Conservation (phyloP, 2,329 filamentous ascomycete genomes). For the Fusarium sp. region DNA sequence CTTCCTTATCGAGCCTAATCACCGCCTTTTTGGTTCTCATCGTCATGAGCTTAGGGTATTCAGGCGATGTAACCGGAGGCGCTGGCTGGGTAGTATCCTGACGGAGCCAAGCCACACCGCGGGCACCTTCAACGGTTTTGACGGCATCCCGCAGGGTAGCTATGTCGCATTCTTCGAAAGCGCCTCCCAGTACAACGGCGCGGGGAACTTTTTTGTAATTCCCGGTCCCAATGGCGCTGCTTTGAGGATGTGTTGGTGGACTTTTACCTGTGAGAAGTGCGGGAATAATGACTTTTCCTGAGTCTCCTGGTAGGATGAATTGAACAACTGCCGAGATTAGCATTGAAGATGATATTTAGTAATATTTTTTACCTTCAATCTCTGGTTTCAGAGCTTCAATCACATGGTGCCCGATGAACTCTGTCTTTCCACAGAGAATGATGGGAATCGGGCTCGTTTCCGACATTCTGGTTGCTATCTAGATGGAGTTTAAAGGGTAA, state of each 20-base stretch:
- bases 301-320: slow-evolving; percentile 28
- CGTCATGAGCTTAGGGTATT: slow-evolving; percentile 26
- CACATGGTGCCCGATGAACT: slow-evolving; percentile 15
- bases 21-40: slow-evolving; percentile 30
- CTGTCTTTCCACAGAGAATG: slow-evolving; percentile 33
- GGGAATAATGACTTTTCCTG: slow-evolving; percentile 19
- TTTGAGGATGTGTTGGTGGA: slow-evolving; percentile 4
- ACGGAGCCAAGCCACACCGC: slow-evolving; percentile 23
- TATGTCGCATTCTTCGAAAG: slow-evolving; percentile 25
- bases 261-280: neutral
- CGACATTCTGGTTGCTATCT: slow-evolving; percentile 2
- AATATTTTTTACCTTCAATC: slow-evolving; percentile 14
- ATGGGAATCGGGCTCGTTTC: slow-evolving; percentile 10
- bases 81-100: slow-evolving; percentile 16
- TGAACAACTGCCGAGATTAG: slow-evolving; percentile 14
- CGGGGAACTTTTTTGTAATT: slow-evolving; percentile 1
- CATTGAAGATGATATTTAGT: accelerated
- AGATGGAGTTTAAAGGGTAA: neutral
- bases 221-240: slow-evolving; percentile 15
- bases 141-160: neutral
- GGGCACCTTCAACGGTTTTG: neutral
- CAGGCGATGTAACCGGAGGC: slow-evolving; percentile 21
- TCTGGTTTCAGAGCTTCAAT: slow-evolving; percentile 27
- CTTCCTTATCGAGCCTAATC: neutral
- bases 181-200: slow-evolving; percentile 19